These are phyloP conservation scores for Russula abietina DNA, from an alignment of 768 basidiomycete genomes.

Conservation along the genomic window DNA sequence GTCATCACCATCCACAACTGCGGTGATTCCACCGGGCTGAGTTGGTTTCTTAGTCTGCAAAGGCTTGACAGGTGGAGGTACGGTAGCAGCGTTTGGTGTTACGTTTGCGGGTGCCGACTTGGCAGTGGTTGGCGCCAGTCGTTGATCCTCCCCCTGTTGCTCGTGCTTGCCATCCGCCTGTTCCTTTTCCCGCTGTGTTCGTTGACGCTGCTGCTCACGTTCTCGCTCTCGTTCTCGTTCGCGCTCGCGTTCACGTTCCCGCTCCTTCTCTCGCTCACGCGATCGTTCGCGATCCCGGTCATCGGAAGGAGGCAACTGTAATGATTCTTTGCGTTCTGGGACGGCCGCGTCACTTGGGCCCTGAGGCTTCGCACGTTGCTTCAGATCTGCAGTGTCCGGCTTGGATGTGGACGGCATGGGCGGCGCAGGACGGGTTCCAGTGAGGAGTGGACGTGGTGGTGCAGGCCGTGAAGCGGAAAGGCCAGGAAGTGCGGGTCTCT, in stretches of 20 bases:
- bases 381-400: conserved; percentile 59
- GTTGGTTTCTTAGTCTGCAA: conserved; percentile 63
- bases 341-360: conserved; percentile 38
- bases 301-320: conserved; percentile 24
- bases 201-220: conserved; percentile 26
- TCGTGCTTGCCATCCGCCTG: conserved; percentile 30
- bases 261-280: conserved; percentile 25
- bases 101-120: conserved; percentile 41
- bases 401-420: conserved; percentile 43
- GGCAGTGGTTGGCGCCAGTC: conserved; percentile 37
- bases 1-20: conserved; percentile 42
- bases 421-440: conserved; percentile 50
- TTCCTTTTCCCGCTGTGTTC: conserved; percentile 30
- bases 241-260: conserved; percentile 29
- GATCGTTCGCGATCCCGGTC: conserved; percentile 32
- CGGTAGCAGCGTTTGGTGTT: conserved; percentile 41
- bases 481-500: conserved; percentile 31
- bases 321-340: conserved; percentile 49
- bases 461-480: conserved; percentile 59
- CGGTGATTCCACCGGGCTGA: conserved; percentile 49
- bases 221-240: conserved; percentile 24
- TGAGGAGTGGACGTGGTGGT: conserved; percentile 60
- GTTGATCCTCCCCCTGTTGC: conserved; percentile 24
- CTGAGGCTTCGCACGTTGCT: conserved; percentile 55
- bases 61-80: conserved; percentile 64